Evolutionary conservation across 495 filamentous ascomycete genomes (phyloP), one percentile per base, ranked within the genome.

Genomic region (Aspergillus olivimuriae): DNA sequence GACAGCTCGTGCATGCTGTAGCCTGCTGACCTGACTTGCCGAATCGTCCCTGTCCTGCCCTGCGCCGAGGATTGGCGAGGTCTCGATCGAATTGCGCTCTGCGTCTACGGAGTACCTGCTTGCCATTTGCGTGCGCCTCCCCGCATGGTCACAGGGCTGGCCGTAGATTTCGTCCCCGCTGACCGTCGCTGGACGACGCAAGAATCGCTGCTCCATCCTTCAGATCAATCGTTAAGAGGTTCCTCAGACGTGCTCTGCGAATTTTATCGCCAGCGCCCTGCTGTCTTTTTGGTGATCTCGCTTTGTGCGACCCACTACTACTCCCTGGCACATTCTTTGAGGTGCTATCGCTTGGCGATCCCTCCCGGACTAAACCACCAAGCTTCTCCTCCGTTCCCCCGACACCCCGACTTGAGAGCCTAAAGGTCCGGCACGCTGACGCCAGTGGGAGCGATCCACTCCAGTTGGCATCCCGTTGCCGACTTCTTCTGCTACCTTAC

Each of bases 331-430:
- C 24, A 5, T 28, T 5, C 24, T 6, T 28, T 28, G 5, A 38
- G 12, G 33, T 16, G 23, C 21, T 39, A 45, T 48, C 32, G 48
- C 45, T 45, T 48, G 50, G 50, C 44, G 43, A 23, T 28, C 50
- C 48, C 35, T 22, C n/a, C 16, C 23, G 36, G 34, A 30, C 47
- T 44, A 42, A 33, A 19, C 30, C 31, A 48, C 43, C 43, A 33
- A 58, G 41, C 48, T 50, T 48, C n/a, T n/a, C 57, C 59, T 69
- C 65, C 65, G 63, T 67, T 69, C 55, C 61, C 50, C 65, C 65
- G 65, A 55, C 46, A 44, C 46, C 33, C 39, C 50, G 24, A 28
- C 46, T 41, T 37, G 20, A n/a, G 14, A 4, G 12, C 45, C 38
- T 41, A 21, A 45, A 41, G 35, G 39, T 30, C 41, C 39, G 49